Evolutionary conservation across 2,329 filamentous ascomycete species (phyloP), one percentile per base, ranked within the genome.

Genomic region (Stachybotrys echinatus): DNA sequence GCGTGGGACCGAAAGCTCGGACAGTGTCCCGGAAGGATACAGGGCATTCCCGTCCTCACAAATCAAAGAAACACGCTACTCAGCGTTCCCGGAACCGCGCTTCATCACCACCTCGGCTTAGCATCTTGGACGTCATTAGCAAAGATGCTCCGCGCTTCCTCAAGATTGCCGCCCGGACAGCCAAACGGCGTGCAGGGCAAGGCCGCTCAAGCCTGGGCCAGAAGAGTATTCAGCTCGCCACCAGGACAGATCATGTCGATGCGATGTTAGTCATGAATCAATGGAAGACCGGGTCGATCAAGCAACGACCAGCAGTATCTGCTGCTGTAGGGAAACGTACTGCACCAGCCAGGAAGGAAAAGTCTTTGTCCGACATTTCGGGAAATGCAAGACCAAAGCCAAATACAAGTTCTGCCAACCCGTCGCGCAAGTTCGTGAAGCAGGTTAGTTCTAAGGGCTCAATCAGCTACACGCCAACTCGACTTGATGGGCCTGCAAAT

Each of bases 201-300:
- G 83, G 83, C 17, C 77, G 78, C 59, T 72, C 76, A 6, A 83
- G 75, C 48, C 81, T 80, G 1, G 67, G 66, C 0, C 70, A 60
- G 42, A 87, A 86, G 58, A 62, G 69, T n/a, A 82, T 87, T 52
- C 73, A 75, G 50, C 68, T 87, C n/a, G 80, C 79, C 20, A 83
- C 73, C 23, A 75, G 80, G n/a, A 69, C 70, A 54, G 83, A 86
- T 58, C 81, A 84, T 52, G 54, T 81, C 18, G 83, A 85, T 59
- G 81, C 74, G 2, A 66, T 74, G 10, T 71, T 72, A 7, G 69
- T 79, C 10, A 64, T 87, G 20, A 66, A 71, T 37, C 68, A 76
- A 47, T 87, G 83, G 83, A 79, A 68, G 57, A 63, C 60, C n/a
- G 80, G 79, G 4, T 71, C 65, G 18, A 80, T 82, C 17, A 65